Conservation (phyloP, 768 basidiomycete species). For the Serendipita sp. region DNA sequence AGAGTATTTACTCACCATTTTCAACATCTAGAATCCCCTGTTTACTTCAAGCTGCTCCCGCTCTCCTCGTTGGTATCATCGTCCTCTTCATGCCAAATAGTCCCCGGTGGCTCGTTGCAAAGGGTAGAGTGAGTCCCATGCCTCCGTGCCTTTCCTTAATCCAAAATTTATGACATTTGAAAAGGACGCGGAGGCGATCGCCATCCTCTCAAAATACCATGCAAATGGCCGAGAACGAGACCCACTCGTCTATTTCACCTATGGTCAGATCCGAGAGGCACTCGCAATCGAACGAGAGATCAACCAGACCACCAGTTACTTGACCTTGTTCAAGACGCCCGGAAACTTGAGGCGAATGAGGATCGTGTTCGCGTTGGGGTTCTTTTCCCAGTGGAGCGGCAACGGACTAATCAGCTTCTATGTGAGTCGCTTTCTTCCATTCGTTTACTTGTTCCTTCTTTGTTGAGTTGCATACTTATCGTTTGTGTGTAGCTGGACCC, state of each 20-base stretch:
- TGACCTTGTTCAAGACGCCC: conserved; percentile 37
- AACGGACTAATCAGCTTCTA: conserved; percentile 18
- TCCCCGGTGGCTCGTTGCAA: conserved; percentile 9
- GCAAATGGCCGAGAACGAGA: conserved; percentile 34
- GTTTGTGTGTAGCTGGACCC: conserved; percentile 29
- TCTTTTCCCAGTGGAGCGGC: conserved; percentile 55
- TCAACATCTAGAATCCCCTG: conserved; percentile 30
- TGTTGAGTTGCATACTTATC: no score
- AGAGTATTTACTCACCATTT: no score
- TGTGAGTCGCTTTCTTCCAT: neutral
- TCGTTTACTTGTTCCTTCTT: no score
- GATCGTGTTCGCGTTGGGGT: conserved; percentile 45
- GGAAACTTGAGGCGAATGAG: conserved; percentile 56
- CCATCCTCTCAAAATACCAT: conserved; percentile 52
- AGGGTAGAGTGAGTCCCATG: conserved; percentile 39
- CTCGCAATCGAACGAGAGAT: conserved; percentile 45
- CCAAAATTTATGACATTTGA: conserved; percentile 14
- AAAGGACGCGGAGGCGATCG: conserved; percentile 36
- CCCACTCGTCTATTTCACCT: conserved; percentile 43
- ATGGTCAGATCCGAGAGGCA: conserved; percentile 51
- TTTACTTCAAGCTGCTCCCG: conserved; percentile 41
- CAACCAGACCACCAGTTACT: conserved; percentile 32
- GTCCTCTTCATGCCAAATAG: conserved; percentile 52
- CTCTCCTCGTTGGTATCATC: conserved; percentile 24
- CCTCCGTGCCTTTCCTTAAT: conserved; percentile 16